These are phyloP conservation scores for Hericium erinaceus DNA, from an alignment of 768 basidiomycete species.

Conservation along the genomic window DNA sequence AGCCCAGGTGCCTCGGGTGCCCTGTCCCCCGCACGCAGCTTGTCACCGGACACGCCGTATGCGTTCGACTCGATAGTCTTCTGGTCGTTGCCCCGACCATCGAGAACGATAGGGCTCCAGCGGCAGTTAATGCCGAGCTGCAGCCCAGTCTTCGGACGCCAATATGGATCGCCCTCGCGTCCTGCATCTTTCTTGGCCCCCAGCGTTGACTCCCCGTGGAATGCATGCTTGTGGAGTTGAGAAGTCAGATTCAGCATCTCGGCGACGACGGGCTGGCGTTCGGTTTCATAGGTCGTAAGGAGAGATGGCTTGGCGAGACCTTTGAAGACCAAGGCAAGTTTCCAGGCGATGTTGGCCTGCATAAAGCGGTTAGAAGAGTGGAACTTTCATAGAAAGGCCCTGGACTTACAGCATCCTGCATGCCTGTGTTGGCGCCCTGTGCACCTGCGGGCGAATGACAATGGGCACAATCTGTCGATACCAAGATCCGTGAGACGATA, in stretches of 20 bases:
- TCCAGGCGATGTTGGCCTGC: constrained; percentile 24
- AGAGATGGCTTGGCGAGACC: constrained; percentile 17
- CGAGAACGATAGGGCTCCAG: constrained; percentile 38
- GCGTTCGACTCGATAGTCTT: constrained; percentile 11
- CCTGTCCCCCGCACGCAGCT: constrained; percentile 33
- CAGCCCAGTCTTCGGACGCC: constrained; percentile 16
- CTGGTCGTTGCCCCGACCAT: constrained; percentile 17
- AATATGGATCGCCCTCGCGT: not conserved
- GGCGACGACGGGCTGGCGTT: constrained; percentile 22
- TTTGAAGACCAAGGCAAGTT: constrained; percentile 21
- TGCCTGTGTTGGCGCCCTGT: constrained; percentile 22
- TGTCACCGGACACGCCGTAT: constrained; percentile 13
- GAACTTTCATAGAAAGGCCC: not conserved
- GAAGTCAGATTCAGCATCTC: constrained; percentile 25
- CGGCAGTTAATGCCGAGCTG: constrained; percentile 49
- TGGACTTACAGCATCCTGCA: constrained; percentile 20
- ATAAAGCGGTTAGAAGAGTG: not conserved
- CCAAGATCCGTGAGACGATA: not conserved
- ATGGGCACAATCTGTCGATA: constrained; percentile 36
- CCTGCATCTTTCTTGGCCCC: not conserved
- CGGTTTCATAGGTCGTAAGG: constrained; percentile 19
- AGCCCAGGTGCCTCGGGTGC: constrained; percentile 35
- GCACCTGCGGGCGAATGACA: constrained; percentile 36
- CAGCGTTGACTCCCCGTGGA: constrained; percentile 15
- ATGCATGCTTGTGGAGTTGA: constrained; percentile 23